A percentile compares a stretch with the other conserved stretches of the same genome.
phyloP scores from a whole-genome alignment of 805 yeast genomes.

The Ogataea paraovalis region DNA sequence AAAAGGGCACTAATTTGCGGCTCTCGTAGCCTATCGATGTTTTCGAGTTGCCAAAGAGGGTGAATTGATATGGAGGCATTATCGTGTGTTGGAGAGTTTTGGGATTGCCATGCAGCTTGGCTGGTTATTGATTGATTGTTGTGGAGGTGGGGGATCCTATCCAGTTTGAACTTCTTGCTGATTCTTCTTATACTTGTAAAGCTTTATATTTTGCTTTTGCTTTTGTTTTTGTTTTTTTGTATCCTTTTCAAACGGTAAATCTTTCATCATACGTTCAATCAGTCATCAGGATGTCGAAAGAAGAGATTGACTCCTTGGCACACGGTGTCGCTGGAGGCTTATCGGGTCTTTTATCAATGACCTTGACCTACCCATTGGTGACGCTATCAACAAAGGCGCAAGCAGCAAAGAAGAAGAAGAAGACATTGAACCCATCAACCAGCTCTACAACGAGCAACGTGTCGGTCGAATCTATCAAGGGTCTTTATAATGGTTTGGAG shows the following conservation, averaged over 20 bases:
- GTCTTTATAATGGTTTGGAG: conserved; percentile 82
- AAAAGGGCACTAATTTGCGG: conserved; percentile 1
- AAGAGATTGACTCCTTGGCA: conserved; percentile 49
- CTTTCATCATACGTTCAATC: no score
- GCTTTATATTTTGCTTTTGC: no score
- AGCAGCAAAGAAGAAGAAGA: conserved; percentile 40
- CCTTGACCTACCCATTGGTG: conserved; percentile 84
- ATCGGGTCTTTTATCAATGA: conserved; percentile 86
- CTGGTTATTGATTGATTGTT: no score
- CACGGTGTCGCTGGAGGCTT: conserved; percentile 96
- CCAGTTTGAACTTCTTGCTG: no score
- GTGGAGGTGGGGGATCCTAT: no score
- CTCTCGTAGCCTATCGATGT: neutral
- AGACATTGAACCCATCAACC: conserved; percentile 12
- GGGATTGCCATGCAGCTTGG: no score
- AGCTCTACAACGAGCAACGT: neutral
- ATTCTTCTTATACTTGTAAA: no score
- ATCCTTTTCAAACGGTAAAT: no score
- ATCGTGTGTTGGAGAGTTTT: no score
- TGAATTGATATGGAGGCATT: neutral
- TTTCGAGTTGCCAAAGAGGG: neutral
- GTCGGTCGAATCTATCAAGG: conserved; percentile 52
- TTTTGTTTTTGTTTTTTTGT: no score
- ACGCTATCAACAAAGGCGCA: conserved; percentile 87
- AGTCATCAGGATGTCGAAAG: conserved; percentile 3